Evolutionary conservation across 2,329 filamentous ascomycete genomes (phyloP), one percentile per base, ranked within the genome.

Genomic region (Fusarium subtropicale): DNA sequence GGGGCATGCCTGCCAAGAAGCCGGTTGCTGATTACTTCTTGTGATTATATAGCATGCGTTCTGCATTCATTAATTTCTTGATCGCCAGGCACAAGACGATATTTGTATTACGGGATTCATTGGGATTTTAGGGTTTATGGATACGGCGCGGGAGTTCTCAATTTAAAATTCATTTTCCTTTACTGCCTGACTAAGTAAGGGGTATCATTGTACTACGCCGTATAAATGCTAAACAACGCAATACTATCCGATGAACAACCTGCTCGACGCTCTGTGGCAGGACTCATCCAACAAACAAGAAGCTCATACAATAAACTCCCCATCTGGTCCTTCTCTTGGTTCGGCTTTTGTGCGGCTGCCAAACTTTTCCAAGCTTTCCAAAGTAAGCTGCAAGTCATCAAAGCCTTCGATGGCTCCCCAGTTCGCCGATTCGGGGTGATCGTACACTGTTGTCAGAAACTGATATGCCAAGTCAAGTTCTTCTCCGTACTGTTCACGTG

Each of bases 1-100:
- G 96, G 74, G 96, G 96, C 7, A 99, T 99, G 96, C 96, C 96
- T 62, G 96, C 96, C 5, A 99, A 99, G 87, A 98, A 98, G 81
- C 96, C 96, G 5, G 93, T 97, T 55, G 94, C 94, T 16, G 95
- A 98, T 81, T 99, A 98, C 83, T 99, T 99, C 80, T 83, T 99
- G 81, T 90, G 78, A 79, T 55, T 47, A 30, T 15, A n/a, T 30
- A 52, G 9, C 39, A 44, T 53, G 15, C 53, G 18, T 51, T 24
- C 31, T 24, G 36, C 46, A 12, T 64, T 44, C 15, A 34, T 34
- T 39, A 9, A 53, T 64, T 61, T 44, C 30, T 59, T 31, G 28
- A 58, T 51, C 56, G 59, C 31, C 60, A 58, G 39, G 58, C 50
- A 48, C 42, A 55, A 33, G 50, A 60, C 42, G 50, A 55, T 53